Base-by-base conservation (phyloP, 345 rosid species). In the Aquilaria yunnanensis region DNA sequence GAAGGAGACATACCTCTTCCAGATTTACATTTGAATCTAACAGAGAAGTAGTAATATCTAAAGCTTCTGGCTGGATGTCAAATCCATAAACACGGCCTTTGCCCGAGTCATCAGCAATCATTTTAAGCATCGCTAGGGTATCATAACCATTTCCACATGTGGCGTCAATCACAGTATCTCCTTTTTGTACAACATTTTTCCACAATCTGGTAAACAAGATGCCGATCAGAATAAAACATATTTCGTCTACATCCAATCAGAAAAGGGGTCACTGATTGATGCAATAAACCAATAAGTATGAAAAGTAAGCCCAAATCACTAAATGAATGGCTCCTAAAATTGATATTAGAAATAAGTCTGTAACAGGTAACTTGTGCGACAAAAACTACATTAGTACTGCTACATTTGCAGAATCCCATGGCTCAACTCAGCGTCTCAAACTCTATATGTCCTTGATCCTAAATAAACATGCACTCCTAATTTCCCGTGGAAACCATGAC, bases 101-200 rank as follows among this genome's bases (percentile, higher is more conserved):
- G 55, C 79, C 76, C n/a, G 86, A 80, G 45, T 77, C 85, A 67
- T 83, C 85, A 16, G 75, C 80, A 59, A 93, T 83, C 80, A 90
- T 66, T 69, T 85, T 87, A 41, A 88, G 81, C 79, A 90, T 78
- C 29, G 86, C 87, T 61, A 84, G 75, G 48, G 97, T 88, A 72
- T 93, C 98, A 61, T 83, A 65, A 31, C 98, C 96, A 56, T 90
- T 93, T 54, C 97, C 96, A 76, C 94, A 90, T 2, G 98, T 90
- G 57, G 98, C 97, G 73, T 93, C 97, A 33, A 90, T 59, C 2
- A 74, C 98, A 6, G 74, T 66, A 58, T 90, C 97, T 33, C 98
- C 92, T 76, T 78, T 81, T 60, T 14, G 82, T 32, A 87, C 76
- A 10, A 90, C 89, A 72, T 77, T 72, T 66, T 75, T 75, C 98